Percentiles rank a stretch among this genome's conserved stretches.
These are phyloP conservation scores for Cercospora sesami DNA, from an alignment of 2,329 filamentous ascomycete genomes.

Conservation along the genomic window DNA sequence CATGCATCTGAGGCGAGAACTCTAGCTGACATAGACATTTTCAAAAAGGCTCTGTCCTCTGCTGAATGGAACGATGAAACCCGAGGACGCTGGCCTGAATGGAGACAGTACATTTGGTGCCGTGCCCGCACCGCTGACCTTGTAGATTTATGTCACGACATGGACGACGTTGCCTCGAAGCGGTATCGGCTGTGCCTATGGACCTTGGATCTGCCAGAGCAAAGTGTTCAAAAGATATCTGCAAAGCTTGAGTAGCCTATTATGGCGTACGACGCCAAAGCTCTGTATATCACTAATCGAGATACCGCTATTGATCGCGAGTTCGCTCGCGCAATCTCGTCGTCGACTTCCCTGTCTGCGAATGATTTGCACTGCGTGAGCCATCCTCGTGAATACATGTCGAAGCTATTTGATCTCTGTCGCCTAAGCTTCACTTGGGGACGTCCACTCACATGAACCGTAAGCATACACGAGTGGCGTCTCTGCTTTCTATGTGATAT, in stretches of 20 bases:
- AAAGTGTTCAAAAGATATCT: not conserved
- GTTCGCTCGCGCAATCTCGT: not conserved
- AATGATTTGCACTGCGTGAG: not conserved
- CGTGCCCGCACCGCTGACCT: constrained; percentile 35
- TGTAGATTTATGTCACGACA: constrained; percentile 23
- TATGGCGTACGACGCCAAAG: not conserved
- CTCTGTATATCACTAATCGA: constrained; percentile 3
- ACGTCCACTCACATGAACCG: not conserved
- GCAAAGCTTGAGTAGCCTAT: not conserved
- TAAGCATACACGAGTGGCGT: not conserved
- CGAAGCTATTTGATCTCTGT: not conserved
- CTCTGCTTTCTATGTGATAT: constrained; percentile 2
- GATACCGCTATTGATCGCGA: not conserved
- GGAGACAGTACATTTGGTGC: constrained; percentile 40
- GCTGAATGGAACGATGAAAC: constrained; percentile 69
- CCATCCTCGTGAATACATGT: not conserved
- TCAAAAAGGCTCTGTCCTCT: constrained; percentile 71
- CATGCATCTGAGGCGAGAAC: constrained; percentile 20
- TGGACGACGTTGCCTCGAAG: not conserved
- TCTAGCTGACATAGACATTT: constrained; percentile 33
- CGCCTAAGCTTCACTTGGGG: not conserved
- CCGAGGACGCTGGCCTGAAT: constrained; percentile 38
- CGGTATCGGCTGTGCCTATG: not conserved
- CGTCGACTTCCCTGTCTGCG: not conserved
- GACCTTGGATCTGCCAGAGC: not conserved